These are phyloP conservation scores for Evansstolkia leycettana DNA, from an alignment of 495 filamentous ascomycete species.

Conservation along the genomic window DNA sequence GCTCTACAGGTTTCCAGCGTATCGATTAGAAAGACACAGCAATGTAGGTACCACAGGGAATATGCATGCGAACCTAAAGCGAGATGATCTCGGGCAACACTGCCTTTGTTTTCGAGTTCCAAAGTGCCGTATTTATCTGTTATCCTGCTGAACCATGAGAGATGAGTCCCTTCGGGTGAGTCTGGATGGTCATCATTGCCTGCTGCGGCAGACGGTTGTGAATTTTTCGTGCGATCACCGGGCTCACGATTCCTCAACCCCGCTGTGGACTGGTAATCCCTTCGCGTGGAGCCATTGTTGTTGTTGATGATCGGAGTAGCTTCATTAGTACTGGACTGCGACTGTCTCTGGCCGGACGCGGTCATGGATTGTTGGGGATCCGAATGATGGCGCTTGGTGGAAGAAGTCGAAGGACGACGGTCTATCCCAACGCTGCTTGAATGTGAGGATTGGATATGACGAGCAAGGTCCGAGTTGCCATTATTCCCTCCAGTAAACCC, in stretches of 20 bases:
- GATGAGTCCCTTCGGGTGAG: conserved; percentile 9
- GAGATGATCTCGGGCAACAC: conserved; percentile 87
- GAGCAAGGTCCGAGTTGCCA: neutral
- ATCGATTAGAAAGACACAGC: no score
- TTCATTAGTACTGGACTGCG: conserved; percentile 14
- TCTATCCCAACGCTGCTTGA: neutral
- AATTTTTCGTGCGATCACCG: conserved; percentile 1
- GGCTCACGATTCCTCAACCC: conserved; percentile 8
- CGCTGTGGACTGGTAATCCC: conserved; percentile 26
- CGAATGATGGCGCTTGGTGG: neutral
- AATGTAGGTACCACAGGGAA: no score
- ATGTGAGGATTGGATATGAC: neutral
- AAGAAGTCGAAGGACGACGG: neutral
- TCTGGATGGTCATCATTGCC: neutral
- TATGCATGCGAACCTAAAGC: conserved; percentile 58
- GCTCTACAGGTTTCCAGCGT: conserved; percentile 44
- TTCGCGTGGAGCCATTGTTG: conserved; percentile 9
- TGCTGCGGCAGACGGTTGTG: neutral
- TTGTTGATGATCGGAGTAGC: conserved; percentile 22
- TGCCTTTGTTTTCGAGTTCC: conserved; percentile 93
- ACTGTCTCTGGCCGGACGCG: conserved; percentile 5
- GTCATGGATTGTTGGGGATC: conserved; percentile 1
- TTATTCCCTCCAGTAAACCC: neutral
- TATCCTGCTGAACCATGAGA: conserved; percentile 36
- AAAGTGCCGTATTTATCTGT: conserved; percentile 66